phyloP scores from a whole-genome alignment of 164 flowering plant species.

The Warburgia ugandensis region DNA sequence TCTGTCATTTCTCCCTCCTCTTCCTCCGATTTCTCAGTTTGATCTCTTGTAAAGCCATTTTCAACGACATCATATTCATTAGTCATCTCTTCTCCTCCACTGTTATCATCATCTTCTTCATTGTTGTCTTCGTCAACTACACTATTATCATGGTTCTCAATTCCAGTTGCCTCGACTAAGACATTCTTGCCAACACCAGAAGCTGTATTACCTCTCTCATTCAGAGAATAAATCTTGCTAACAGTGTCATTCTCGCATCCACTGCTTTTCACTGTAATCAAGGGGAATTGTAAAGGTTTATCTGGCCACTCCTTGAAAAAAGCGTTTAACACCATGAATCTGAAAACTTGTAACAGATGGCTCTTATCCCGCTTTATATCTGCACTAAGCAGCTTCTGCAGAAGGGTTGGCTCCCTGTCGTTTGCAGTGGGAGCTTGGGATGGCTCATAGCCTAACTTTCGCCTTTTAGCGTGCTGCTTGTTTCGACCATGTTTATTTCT shows the following conservation, averaged over 20 bases:
- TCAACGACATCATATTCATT: slow-evolving; percentile 4
- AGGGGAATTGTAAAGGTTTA: slow-evolving; percentile 51
- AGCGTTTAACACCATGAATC: slow-evolving; percentile 68
- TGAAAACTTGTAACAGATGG: slow-evolving; percentile 66
- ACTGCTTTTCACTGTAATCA: slow-evolving; percentile 34
- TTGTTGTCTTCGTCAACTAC: slow-evolving; percentile 3
- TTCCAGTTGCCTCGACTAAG: slow-evolving; percentile 6
- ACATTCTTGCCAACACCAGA: not conserved
- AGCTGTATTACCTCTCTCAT: slow-evolving; percentile 2
- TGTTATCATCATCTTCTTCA: slow-evolving; percentile 5
- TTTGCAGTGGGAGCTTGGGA: slow-evolving; percentile 14
- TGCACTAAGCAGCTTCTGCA: slow-evolving; percentile 71
- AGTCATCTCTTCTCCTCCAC: slow-evolving; percentile 7
- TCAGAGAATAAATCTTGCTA: slow-evolving; percentile 9
- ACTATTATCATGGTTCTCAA: slow-evolving; percentile 1
- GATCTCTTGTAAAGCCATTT: not conserved
- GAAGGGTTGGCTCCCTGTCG: slow-evolving; percentile 47
- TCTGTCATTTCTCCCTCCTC: slow-evolving; percentile 70
- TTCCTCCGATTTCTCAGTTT: slow-evolving; percentile 13
- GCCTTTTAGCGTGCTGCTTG: slow-evolving; percentile 33
- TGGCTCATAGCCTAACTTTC: slow-evolving; percentile 19
- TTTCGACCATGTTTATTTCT: slow-evolving; percentile 27
- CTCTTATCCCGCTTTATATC: slow-evolving; percentile 63
- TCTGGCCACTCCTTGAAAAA: slow-evolving; percentile 65
- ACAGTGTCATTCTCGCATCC: slow-evolving; percentile 8